phyloP scores from a whole-genome alignment of 2,329 filamentous ascomycete genomes.

The Coniella vitis region DNA sequence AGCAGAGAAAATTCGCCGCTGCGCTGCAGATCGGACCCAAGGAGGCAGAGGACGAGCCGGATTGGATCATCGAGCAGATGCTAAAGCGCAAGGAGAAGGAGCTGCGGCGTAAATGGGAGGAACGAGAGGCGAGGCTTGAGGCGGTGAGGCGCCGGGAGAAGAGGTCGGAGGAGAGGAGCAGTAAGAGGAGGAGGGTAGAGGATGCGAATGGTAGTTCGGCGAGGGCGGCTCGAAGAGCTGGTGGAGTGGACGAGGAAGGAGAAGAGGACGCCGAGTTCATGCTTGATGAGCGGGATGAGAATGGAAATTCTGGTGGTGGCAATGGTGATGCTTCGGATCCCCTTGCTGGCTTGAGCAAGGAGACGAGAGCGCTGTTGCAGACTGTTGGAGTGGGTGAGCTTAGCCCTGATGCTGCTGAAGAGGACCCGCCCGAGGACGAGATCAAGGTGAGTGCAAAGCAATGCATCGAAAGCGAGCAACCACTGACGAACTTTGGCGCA shows the following conservation, averaged over 20 bases:
- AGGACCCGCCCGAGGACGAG: slow-evolving; percentile 49
- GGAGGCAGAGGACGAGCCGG: slow-evolving; percentile 60
- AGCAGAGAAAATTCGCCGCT: slow-evolving; percentile 52
- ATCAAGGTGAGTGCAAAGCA: slow-evolving; percentile 49
- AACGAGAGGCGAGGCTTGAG: slow-evolving; percentile 66
- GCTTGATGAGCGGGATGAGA: slow-evolving; percentile 62
- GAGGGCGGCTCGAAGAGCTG: slow-evolving; percentile 21
- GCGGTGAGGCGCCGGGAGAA: slow-evolving; percentile 58
- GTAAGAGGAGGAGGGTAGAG: slow-evolving; percentile 41
- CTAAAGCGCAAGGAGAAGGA: slow-evolving; percentile 61
- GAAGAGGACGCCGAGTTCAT: slow-evolving; percentile 64
- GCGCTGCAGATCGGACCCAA: slow-evolving; percentile 38
- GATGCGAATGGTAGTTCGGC: slow-evolving; percentile 31
- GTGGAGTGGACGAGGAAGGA: slow-evolving; percentile 15
- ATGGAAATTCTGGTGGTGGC: slow-evolving; percentile 19
- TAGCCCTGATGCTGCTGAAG: slow-evolving; percentile 24
- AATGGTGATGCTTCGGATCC: slow-evolving; percentile 27
- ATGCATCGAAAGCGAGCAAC: neutral
- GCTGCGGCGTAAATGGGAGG: slow-evolving; percentile 58
- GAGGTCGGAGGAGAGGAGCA: slow-evolving; percentile 44
- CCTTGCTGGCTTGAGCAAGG: slow-evolving; percentile 59
- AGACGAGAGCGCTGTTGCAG: slow-evolving; percentile 68
- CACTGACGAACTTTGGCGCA: slow-evolving; percentile 24
- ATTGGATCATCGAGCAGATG: slow-evolving; percentile 78
- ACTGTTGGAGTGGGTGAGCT: slow-evolving; percentile 47